phyloP scores from a whole-genome alignment of 2,329 filamentous ascomycete genomes.

The Sporothrix schenckii region DNA sequence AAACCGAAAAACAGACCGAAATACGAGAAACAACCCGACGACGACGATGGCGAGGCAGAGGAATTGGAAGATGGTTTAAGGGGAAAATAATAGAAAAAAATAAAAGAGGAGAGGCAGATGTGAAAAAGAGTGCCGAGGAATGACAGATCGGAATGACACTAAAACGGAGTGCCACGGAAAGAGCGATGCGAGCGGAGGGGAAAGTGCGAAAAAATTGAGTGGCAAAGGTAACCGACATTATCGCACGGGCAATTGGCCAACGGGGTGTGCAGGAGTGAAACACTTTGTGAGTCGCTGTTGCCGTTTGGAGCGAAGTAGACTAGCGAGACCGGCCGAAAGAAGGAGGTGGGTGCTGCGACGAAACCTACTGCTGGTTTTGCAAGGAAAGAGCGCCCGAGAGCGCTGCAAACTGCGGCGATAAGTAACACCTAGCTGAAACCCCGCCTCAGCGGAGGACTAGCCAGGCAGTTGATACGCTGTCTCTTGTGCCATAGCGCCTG shows the following conservation, averaged over 20 bases:
- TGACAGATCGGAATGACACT: background rate
- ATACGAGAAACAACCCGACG: background rate
- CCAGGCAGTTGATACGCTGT: slow-evolving; percentile 1
- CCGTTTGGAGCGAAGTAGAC: slow-evolving; percentile 13
- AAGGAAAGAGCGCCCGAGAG: background rate
- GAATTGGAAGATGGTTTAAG: background rate
- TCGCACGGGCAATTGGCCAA: slow-evolving; percentile 31
- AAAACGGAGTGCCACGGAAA: slow-evolving; percentile 11
- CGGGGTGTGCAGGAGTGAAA: slow-evolving; percentile 11
- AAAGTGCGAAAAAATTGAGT: slow-evolving; percentile 24
- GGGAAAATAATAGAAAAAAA: background rate
- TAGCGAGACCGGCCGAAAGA: slow-evolving; percentile 13
- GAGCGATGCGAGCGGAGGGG: slow-evolving; percentile 11
- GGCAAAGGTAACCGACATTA: slow-evolving; percentile 6
- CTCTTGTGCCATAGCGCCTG: slow-evolving; percentile 17
- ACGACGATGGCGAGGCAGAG: background rate
- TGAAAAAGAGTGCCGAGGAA: background rate
- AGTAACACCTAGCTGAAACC: background rate
- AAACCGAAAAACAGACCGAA: background rate
- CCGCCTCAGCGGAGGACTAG: background rate
- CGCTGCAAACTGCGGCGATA: background rate
- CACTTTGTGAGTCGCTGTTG: slow-evolving; percentile 15
- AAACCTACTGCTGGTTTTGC: background rate
- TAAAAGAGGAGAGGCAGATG: background rate
- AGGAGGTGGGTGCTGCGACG: slow-evolving; percentile 2